Base-by-base conservation (phyloP, 352 stramenopile genomes). In the Pythium rishiriense region DNA sequence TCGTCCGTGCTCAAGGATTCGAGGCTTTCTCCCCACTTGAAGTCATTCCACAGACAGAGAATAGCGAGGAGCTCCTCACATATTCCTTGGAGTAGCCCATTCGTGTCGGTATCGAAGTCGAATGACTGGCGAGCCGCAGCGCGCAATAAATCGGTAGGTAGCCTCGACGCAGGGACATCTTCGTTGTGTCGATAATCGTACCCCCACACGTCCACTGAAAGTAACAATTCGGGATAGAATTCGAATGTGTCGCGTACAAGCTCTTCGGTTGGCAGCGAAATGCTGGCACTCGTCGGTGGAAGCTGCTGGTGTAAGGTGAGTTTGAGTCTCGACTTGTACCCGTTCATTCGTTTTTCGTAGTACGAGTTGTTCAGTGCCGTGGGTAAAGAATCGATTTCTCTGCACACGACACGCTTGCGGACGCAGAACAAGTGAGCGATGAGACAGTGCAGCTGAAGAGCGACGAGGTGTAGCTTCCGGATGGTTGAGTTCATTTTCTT, bases 401-500 rank as follows among this genome's bases (percentile, higher is more conserved):
- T 78, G 68, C 83, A 92, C n/a, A 62, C 71, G 0, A 56, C 46
- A 21, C 74, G 61, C 0, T 75, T 78, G 39, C 84, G 82, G 0
- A 90, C 39, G 47, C 83, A 90, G 66, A 88, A 90, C 9, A 92
- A 31, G 58, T 92, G 81, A 1, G 76, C 86, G 11, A 92, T 70
- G 6, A 92, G 59, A 17, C 79, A 88, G 56, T 93, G 83, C 12
- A 93, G 43, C 53, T 92, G 83, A 51, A 92, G 86, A 0, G 81
- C 83, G 31, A 92, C 81, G 15, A 92, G 69, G 61, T 92, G 83
- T 24, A 92, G 58, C 55, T 92, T 92, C 5, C 83, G 81, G 31
- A 92, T 89, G 19, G 84, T 90, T 21, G 83, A 90, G 66, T 92
- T 92, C 72, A 90, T 81, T 58, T 92, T 92, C 72, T 90, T 90